Base-by-base conservation (phyloP, 2,329 filamentous ascomycete species). In the Cladosporium sp. region DNA sequence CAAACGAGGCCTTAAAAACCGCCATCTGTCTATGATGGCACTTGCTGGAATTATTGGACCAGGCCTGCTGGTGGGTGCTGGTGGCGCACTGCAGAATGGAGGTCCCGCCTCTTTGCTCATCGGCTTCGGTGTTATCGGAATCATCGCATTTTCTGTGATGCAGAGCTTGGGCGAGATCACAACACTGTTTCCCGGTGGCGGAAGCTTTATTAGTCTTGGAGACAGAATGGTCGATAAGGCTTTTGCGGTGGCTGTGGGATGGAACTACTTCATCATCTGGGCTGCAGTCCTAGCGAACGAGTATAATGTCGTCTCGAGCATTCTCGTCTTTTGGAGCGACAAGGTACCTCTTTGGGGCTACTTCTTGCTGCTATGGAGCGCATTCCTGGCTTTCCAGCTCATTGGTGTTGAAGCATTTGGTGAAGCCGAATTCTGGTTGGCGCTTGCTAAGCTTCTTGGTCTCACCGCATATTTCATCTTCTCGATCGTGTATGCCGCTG, bases 131-230 rank as follows among this genome's bases (percentile, higher is more conserved):
- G 75, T 90, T 25, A 87, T 90, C 62, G 88, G 86, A 10, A 80
- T 90, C 61, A 83, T 91, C 58, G 87, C 87, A 1, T 82, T 67
- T 59, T 80, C 77, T 63, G 81, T 87, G 62, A 90, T 89, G 83
- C 88, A 90, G 75, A 87, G 83, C 4, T 74, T 91, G 6, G 88
- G 88, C 19, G 88, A 91, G 69, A 75, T 91, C 65, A 88, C 88
- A 3, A 90, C 88, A 6, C 73, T 90, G 1, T 90, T 87, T 63
- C 88, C 88, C 0, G 86, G 83, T 0, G 84, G 85, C 4, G 88
- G 88, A 2, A 85, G 85, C 0, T 90, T 91, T 65, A 84, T 85
- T n/a, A 83, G 82, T 9, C 80, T 90, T 35, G 85, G 85, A 0
- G 84, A 88, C 61, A 81, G 88, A 7, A 87, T 91, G 62, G 83